phyloP scores from a whole-genome alignment of 306 rosid genomes.

The Purshia tridentata region DNA sequence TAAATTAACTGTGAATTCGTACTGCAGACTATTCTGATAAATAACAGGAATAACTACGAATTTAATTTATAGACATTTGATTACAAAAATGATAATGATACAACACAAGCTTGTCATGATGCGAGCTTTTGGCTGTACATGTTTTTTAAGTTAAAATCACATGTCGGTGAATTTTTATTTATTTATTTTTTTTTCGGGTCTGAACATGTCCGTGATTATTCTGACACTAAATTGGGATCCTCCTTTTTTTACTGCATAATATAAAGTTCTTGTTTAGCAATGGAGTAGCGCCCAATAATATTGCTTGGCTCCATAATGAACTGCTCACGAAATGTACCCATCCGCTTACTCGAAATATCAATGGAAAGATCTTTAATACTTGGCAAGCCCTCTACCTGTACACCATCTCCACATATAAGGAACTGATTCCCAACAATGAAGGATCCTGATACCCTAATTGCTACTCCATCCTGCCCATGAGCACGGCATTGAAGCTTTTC shows the following conservation, averaged over 20 bases:
- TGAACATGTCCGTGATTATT: too few species aligned
- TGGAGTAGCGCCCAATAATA: slow-evolving; percentile 69
- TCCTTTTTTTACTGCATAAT: slow-evolving; percentile 46
- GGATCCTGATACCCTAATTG: slow-evolving; percentile 89
- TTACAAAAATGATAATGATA: not conserved
- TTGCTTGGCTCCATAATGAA: slow-evolving; percentile 72
- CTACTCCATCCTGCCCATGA: slow-evolving; percentile 72
- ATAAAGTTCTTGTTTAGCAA: slow-evolving; percentile 79
- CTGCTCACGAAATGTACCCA: slow-evolving; percentile 92
- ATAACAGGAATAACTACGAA: not conserved
- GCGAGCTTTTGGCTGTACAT: not conserved
- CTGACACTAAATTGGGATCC: not conserved
- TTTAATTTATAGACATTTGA: not conserved
- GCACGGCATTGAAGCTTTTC: slow-evolving; percentile 88
- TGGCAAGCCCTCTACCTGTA: slow-evolving; percentile 89
- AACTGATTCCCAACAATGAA: slow-evolving; percentile 85
- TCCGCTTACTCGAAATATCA: slow-evolving; percentile 66
- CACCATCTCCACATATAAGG: slow-evolving; percentile 94
- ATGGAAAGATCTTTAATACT: slow-evolving; percentile 80
- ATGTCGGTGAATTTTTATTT: too few species aligned
- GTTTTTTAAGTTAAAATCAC: not conserved
- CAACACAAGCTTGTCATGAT: not conserved
- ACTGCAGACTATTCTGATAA: not conserved
- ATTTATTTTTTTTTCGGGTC: too few species aligned
- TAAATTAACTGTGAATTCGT: too few species aligned